Evolutionary conservation across 495 filamentous ascomycete genomes (phyloP).

Genomic region (Xylaria intraflava): DNA sequence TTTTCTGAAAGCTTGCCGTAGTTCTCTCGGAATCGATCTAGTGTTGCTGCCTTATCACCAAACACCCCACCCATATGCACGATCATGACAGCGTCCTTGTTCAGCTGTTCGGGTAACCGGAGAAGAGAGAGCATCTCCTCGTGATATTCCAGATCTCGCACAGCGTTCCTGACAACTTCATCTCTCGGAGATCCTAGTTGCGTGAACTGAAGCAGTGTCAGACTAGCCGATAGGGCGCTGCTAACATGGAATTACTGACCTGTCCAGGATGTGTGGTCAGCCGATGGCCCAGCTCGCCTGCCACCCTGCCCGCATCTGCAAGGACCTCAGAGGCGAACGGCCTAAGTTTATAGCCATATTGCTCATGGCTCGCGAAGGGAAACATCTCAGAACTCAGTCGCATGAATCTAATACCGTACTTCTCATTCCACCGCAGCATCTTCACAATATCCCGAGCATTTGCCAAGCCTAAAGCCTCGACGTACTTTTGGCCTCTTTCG

Average conservation of each 20-base stretch:
- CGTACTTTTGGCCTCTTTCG: slow-evolving; percentile 56
- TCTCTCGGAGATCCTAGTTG: slow-evolving; percentile 75
- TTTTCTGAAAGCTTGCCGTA: slow-evolving; percentile 58
- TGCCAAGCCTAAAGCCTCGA: slow-evolving; percentile 69
- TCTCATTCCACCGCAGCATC: slow-evolving; percentile 89
- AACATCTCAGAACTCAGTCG: slow-evolving; percentile 94
- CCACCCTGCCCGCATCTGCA: slow-evolving; percentile 66
- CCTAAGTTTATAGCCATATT: slow-evolving; percentile 81
- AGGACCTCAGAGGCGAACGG: slow-evolving; percentile 79
- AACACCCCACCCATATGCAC: slow-evolving; percentile 91
- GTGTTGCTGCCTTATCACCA: slow-evolving; percentile 76
- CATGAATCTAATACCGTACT: slow-evolving; percentile 88
- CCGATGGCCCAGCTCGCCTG: slow-evolving; percentile 76
- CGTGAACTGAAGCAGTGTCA: slow-evolving; percentile 54
- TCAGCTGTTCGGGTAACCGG: slow-evolving; percentile 66
- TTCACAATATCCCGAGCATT: slow-evolving; percentile 81
- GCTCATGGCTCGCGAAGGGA: slow-evolving; percentile 82
- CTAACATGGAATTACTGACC: slow-evolving; percentile 22
- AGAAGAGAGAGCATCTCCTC: slow-evolving; percentile 77
- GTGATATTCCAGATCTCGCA: slow-evolving; percentile 86
- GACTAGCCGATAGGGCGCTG: neutral
- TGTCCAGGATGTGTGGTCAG: slow-evolving; percentile 89
- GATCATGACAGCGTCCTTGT: slow-evolving; percentile 91
- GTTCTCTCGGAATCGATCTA: slow-evolving; percentile 75
- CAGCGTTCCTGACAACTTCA: slow-evolving; percentile 65